Conservation (phyloP, 1,139 yeast genomes). For the Saccharomyces pastorianus region DNA sequence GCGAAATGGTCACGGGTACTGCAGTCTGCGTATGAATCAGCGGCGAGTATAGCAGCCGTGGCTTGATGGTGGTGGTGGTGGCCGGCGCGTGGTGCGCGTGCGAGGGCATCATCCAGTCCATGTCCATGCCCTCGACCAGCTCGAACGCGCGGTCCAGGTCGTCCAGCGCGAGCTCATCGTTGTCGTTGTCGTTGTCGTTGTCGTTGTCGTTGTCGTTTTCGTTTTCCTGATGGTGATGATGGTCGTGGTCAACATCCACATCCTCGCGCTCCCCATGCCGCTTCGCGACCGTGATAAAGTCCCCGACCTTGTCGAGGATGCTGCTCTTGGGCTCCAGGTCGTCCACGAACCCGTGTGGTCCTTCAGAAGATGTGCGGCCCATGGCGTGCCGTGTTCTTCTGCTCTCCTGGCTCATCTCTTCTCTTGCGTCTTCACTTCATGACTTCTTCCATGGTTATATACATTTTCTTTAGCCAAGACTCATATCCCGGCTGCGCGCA, state of each 20-base stretch:
- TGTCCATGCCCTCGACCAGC: background rate
- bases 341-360: conserved; percentile 5
- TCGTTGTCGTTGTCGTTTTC: conserved; percentile 6
- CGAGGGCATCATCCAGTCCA: background rate
- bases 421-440: background rate
- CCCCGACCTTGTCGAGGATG: conserved; percentile 30
- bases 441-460: background rate
- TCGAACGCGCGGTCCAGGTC: background rate
- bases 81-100: background rate
- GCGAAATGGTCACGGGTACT: background rate
- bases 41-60: background rate
- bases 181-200: conserved; percentile 2
- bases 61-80: background rate
- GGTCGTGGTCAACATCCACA: conserved; percentile 15
- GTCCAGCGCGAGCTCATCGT: background rate
- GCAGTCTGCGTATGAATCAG: background rate
- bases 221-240: conserved; percentile 2
- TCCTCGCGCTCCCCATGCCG: conserved; percentile 12
- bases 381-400: background rate
- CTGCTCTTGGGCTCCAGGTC: conserved; percentile 20
- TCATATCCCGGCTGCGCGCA: conserved; percentile 3
- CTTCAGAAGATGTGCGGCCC: background rate
- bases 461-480: conserved; percentile 7
- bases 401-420: background rate
- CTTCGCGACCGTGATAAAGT: background rate